These are phyloP conservation scores for Elongisporangium anandrum DNA, from an alignment of 352 stramenopile genomes.

Conservation along the genomic window DNA sequence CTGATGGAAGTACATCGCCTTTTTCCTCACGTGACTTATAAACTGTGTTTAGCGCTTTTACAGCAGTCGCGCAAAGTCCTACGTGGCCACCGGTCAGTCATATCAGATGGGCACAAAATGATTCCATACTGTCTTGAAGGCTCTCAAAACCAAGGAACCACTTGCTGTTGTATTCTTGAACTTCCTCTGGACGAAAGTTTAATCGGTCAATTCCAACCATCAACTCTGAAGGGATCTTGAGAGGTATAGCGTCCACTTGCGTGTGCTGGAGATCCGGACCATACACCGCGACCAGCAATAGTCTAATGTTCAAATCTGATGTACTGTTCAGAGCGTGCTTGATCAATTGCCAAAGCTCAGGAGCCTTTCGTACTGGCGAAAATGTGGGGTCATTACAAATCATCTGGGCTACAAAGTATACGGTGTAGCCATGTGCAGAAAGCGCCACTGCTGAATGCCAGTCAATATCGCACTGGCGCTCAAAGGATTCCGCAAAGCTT, in stretches of 20 bases:
- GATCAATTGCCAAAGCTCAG: not conserved
- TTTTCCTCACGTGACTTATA: constrained; percentile 2
- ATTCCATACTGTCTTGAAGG: constrained; percentile 3
- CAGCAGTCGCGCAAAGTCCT: constrained; percentile 7
- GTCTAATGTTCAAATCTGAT: too few species aligned
- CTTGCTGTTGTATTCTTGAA: constrained; percentile 9
- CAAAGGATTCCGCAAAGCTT: too few species aligned
- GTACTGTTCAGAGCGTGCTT: not conserved
- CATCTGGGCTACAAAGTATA: constrained; percentile 4
- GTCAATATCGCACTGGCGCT: constrained; percentile 56
- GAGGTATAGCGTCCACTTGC: not conserved
- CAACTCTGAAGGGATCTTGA: not conserved
- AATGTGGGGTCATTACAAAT: constrained; percentile 1
- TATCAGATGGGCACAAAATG: constrained; percentile 6
- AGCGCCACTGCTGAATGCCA: constrained; percentile 3
- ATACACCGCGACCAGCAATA: constrained; percentile 16
- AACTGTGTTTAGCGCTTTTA: constrained; percentile 7
- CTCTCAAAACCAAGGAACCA: constrained; percentile 8
- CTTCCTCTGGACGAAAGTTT: constrained; percentile 8
- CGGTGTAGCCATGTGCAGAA: constrained; percentile 3
- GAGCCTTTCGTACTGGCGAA: not conserved
- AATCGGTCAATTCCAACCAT: constrained; percentile 7
- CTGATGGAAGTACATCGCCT: constrained; percentile 9
- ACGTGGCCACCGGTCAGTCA: constrained; percentile 12
- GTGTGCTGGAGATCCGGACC: constrained; percentile 4